A percentile compares a stretch with the other conserved stretches of the same genome.
phyloP scores from a whole-genome alignment of 1,284 basidiomycete species.

The Agroathelia rolfsii region DNA sequence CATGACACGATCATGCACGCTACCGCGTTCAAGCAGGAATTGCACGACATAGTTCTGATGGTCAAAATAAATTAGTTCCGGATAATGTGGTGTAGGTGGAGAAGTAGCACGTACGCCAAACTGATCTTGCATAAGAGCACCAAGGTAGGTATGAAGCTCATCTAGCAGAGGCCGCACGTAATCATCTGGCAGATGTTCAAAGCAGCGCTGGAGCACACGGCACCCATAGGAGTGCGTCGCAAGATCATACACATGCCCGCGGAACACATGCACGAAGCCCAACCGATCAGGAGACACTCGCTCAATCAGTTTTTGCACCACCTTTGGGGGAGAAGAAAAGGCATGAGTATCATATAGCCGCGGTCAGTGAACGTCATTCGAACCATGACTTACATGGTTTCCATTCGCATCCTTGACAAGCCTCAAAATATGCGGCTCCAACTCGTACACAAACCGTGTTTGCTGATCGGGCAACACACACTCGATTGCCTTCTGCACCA shows the following conservation, averaged over 20 bases:
- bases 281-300: slow-evolving; percentile 72
- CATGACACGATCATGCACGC: slow-evolving; percentile 54
- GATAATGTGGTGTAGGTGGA: slow-evolving; percentile 5
- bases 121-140: slow-evolving; percentile 76
- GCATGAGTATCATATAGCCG: too few relatives aligned
- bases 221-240: slow-evolving; percentile 92
- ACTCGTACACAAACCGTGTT: slow-evolving; percentile 63
- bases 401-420: slow-evolving; percentile 93
- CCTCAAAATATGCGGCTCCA: slow-evolving; percentile 74
- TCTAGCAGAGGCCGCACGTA: slow-evolving; percentile 71
- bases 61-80: slow-evolving; percentile 8
- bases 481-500: slow-evolving; percentile 87
- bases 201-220: slow-evolving; percentile 87
- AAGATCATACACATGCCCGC: slow-evolving; percentile 75
- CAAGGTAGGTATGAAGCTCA: slow-evolving; percentile 70
- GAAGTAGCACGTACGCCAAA: slow-evolving; percentile 59
- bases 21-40: slow-evolving; percentile 82
- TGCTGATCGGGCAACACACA: slow-evolving; percentile 74
- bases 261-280: slow-evolving; percentile 70
- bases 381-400: slow-evolving; percentile 67
- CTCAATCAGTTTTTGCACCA: slow-evolving; percentile 79
- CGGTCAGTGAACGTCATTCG: too few relatives aligned
- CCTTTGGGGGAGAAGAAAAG: slow-evolving; percentile 28
- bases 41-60: slow-evolving; percentile 89
- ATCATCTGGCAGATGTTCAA: slow-evolving; percentile 74